A percentile compares a stretch with the other conserved stretches of the same genome.
Conservation (phyloP, 805 yeast genomes). For the Helenozyma rhizophorensis region DNA sequence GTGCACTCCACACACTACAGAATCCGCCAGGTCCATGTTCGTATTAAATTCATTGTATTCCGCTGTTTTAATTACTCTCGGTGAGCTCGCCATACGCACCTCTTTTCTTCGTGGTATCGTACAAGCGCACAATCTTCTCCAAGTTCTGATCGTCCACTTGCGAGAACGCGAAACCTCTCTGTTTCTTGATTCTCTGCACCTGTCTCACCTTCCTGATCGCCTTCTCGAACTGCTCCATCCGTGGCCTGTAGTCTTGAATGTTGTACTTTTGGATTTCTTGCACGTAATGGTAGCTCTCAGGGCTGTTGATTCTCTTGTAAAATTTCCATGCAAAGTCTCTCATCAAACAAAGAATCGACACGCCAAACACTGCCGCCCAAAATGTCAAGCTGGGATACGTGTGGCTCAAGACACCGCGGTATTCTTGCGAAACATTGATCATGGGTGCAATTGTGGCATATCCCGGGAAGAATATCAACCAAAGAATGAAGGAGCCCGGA, state of each 20-base stretch:
- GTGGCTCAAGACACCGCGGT: conserved; percentile 70
- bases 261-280: conserved; percentile 96
- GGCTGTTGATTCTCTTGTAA: conserved; percentile 85
- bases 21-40: too few relatives aligned
- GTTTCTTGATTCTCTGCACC: conserved; percentile 96
- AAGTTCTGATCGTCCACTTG: conserved; percentile 90
- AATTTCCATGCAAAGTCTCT: conserved; percentile 95
- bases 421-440: conserved; percentile 77
- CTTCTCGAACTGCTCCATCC: conserved; percentile 93
- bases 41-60: too few relatives aligned
- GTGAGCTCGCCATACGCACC: conserved; percentile 60
- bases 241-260: conserved; percentile 90
- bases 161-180: conserved; percentile 97
- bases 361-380: conserved; percentile 77
- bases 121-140: conserved; percentile 85
- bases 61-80: too few relatives aligned
- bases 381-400: conserved; percentile 74
- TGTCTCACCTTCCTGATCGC: conserved; percentile 97
- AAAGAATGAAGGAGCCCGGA: conserved; percentile 85
- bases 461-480: conserved; percentile 84
- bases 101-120: conserved; percentile 86
- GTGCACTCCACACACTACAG: too few relatives aligned
- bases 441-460: conserved; percentile 84
- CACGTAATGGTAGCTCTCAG: conserved; percentile 90
- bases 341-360: conserved; percentile 72